These are phyloP conservation scores for Sporothrix pseudoabietina DNA, from an alignment of 2,329 filamentous ascomycete genomes.

Conservation along the genomic window DNA sequence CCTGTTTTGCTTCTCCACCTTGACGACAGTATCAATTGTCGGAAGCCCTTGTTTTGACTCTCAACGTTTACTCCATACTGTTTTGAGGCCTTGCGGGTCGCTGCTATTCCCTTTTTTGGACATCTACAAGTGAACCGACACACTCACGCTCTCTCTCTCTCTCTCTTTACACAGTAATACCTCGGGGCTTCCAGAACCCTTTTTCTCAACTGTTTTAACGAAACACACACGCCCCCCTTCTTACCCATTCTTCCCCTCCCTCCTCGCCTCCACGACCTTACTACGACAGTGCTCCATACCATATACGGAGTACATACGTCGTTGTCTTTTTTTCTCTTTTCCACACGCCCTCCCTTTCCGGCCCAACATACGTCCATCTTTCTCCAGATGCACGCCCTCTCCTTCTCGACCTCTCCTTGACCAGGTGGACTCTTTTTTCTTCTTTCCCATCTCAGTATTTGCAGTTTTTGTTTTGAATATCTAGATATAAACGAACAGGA, in stretches of 20 bases:
- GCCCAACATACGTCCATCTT: background rate
- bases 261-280: background rate
- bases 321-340: background rate
- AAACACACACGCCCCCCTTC: slow-evolving; percentile 2
- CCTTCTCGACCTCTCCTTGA: background rate
- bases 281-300: background rate
- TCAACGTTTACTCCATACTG: background rate
- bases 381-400: slow-evolving; percentile 19
- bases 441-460: background rate
- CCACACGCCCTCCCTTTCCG: background rate
- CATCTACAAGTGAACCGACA: slow-evolving; percentile 4
- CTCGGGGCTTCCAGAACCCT: slow-evolving; percentile 16
- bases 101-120: slow-evolving; percentile 16
- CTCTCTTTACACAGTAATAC: background rate
- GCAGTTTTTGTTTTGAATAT: slow-evolving; percentile 14
- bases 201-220: slow-evolving; percentile 22
- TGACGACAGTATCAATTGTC: slow-evolving; percentile 12
- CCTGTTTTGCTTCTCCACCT: background rate
- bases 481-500: background rate
- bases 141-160: background rate
- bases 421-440: slow-evolving; percentile 11
- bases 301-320: background rate
- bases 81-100: slow-evolving; percentile 13
- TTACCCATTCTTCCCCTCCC: background rate
- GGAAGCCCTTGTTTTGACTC: slow-evolving; percentile 14